These are phyloP conservation scores for Strobilomyces echinocephalus DNA, from an alignment of 768 basidiomycete species.

Conservation along the genomic window DNA sequence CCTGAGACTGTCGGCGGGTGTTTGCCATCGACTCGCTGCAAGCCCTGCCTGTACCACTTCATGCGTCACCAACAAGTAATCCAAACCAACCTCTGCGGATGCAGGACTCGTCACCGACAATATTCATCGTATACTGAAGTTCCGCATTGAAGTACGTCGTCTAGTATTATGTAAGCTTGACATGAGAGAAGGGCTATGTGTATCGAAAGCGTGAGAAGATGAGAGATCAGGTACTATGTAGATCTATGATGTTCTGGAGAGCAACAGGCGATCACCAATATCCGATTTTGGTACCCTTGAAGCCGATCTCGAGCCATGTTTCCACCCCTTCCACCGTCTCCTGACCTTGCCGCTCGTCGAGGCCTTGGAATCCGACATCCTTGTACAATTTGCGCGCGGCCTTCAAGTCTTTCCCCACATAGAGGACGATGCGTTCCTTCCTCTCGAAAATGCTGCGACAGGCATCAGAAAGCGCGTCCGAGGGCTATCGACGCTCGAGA, in stretches of 20 bases:
- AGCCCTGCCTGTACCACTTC: no score
- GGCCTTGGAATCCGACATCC: slow-evolving; percentile 18
- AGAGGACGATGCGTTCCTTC: slow-evolving; percentile 45
- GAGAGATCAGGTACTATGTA: no score
- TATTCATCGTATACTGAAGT: no score
- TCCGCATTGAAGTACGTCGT: no score
- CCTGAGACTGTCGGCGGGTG: no score
- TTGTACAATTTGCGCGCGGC: slow-evolving; percentile 17
- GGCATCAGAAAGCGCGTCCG: neutral
- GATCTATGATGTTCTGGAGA: neutral
- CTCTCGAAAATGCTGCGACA: slow-evolving; percentile 17
- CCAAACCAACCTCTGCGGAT: no score
- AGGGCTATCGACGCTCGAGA: slow-evolving; percentile 3
- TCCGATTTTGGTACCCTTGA: neutral
- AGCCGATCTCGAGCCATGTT: slow-evolving; percentile 17
- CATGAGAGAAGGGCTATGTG: no score
- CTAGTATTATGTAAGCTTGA: no score
- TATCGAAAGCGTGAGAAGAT: no score
- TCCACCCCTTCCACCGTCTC: slow-evolving; percentile 8
- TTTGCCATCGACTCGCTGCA: no score
- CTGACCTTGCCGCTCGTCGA: neutral
- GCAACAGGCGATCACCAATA: neutral
- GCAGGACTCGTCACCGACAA: no score
- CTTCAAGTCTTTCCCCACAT: slow-evolving; percentile 43
- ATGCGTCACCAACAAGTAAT: no score